These are phyloP conservation scores for Eimeria sp. DNA, from an alignment of 169 alveolate species.

Conservation along the genomic window DNA sequence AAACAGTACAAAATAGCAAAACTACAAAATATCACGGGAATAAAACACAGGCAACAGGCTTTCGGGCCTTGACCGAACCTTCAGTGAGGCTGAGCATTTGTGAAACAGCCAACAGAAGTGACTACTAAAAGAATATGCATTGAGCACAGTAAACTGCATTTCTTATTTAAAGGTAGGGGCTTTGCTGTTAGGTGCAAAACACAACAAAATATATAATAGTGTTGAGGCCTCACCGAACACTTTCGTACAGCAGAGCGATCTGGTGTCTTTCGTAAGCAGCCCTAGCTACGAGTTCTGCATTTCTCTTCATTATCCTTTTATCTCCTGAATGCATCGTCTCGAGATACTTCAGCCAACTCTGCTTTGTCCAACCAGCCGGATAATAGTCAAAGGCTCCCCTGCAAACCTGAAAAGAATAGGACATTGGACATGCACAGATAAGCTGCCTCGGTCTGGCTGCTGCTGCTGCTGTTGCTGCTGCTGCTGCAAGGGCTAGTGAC, in stretches of 20 bases:
- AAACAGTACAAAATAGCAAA: background rate
- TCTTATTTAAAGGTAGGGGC: background rate
- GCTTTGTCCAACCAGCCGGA: conserved; percentile 81
- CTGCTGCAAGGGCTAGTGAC: too few relatives aligned
- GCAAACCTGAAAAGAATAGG: conserved; percentile 54
- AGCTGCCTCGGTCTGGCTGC: background rate
- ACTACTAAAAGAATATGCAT: background rate
- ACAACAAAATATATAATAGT: background rate
- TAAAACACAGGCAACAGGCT: too few relatives aligned
- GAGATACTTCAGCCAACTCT: conserved; percentile 58
- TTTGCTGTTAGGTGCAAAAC: background rate
- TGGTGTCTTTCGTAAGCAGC: conserved; percentile 49
- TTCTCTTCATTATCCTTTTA: conserved; percentile 17
- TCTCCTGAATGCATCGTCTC: conserved; percentile 68
- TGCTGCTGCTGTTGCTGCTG: too few relatives aligned
- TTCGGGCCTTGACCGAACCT: too few relatives aligned
- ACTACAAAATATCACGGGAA: background rate
- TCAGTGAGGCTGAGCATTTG: background rate
- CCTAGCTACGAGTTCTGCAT: conserved; percentile 50
- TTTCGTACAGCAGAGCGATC: conserved; percentile 35
- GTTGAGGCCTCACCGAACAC: conserved; percentile 41
- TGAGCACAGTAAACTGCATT: too few relatives aligned
- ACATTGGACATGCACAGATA: background rate
- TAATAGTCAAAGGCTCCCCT: conserved; percentile 70
- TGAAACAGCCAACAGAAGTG: background rate